Base-by-base conservation (phyloP, 805 yeast species). In the Myxozyma udenii region DNA sequence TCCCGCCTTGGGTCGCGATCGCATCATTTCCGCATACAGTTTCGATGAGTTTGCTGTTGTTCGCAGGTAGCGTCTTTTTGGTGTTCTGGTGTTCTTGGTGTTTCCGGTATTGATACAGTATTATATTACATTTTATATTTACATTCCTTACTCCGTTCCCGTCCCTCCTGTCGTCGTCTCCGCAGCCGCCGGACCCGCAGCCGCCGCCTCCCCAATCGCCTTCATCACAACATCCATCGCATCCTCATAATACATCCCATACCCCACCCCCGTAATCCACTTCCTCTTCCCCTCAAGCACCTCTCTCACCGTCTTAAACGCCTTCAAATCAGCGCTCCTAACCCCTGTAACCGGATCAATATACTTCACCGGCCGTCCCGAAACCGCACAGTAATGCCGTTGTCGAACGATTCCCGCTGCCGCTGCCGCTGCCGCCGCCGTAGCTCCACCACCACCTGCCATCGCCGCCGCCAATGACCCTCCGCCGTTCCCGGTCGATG, bases 331-430 rank as follows among this genome's bases (percentile, higher is more conserved):
- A 44, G 83, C 77, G 68, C 93, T 93, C 1, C 96, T 95, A 46
- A 93, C 78, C 33, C 95, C 95, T 25, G 85, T 81, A 33, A 79
- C 76, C 0, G 98, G 98, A 71, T 91, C 98, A 58, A 85, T 82
- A 68, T 87, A 91, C 63, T 80, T 78, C 16, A 93, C 95, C 42
- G 81, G 83, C 44, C 77, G 77, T 2, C 95, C 95, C 2, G 88
- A 81, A 40, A 90, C 81, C 23, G 83, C 72, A 74, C 96, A 85
- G 62, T 75, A 68, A 68, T 80, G 78, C 62, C 75, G 67, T 28
- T 14, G 14, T 14, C 33, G 14, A 28, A 28, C 12, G 14, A 9
- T 28, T 28, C 33, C 14, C 33, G 14, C 14, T 14, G 14, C 9
- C 14, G 14, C 14, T 28, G 14, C 9, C 33, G 9, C 14, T 28